phyloP scores from a whole-genome alignment of 306 rosid genomes.

The Vigna angularis region DNA sequence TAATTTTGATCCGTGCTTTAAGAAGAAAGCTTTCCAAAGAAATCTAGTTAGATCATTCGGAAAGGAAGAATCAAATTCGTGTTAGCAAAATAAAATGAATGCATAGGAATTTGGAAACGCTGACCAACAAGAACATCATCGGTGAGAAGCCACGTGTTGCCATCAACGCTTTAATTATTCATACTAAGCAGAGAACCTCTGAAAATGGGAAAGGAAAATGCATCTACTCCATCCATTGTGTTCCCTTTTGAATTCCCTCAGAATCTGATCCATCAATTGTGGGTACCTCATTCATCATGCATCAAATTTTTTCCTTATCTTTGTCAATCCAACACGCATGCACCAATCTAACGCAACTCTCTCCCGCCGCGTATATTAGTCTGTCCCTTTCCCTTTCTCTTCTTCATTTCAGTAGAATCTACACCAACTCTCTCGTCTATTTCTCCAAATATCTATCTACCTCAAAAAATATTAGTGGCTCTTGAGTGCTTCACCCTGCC shows the following conservation, averaged over 20 bases:
- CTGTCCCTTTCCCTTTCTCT: constrained; percentile 1
- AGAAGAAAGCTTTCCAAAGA: constrained; percentile 30
- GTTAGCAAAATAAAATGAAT: constrained; percentile 33
- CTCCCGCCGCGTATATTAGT: constrained; percentile 49
- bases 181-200: constrained; percentile 47
- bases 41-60: constrained; percentile 34
- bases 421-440: constrained; percentile 10
- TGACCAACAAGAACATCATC: constrained; percentile 40
- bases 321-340: constrained; percentile 11
- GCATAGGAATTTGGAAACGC: constrained; percentile 48
- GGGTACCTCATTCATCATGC: constrained; percentile 46
- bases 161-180: constrained; percentile 37
- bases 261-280: constrained; percentile 64
- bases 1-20: constrained; percentile 24
- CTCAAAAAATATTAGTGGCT: constrained; percentile 19
- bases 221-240: constrained; percentile 56
- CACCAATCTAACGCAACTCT: constrained; percentile 40
- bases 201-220: constrained; percentile 41
- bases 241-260: constrained; percentile 44
- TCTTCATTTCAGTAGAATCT: constrained; percentile 40
- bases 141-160: constrained; percentile 50
- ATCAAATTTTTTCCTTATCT: constrained; percentile 21
- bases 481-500: constrained; percentile 39
- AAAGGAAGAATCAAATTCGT: constrained; percentile 55
- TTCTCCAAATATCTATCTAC: constrained; percentile 15